A percentile compares a stretch with the other conserved stretches of the same genome.
Conservation (phyloP, 345 rosid species). For the Turnera subulata region DNA sequence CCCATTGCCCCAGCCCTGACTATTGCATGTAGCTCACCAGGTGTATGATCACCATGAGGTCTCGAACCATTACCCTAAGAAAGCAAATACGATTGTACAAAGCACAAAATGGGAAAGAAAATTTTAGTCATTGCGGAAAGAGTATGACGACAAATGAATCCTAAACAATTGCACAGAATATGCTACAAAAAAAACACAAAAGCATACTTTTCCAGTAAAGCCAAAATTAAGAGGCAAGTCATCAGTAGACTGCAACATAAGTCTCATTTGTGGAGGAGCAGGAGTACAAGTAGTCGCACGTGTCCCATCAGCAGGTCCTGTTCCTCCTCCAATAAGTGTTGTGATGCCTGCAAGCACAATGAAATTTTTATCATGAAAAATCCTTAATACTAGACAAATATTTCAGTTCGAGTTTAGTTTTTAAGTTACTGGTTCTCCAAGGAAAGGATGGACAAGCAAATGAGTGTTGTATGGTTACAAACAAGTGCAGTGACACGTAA, state of each 20-base stretch:
- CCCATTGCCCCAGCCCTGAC: conserved; percentile 98
- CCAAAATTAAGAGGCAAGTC: conserved; percentile 91
- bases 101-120: neutral
- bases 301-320: conserved; percentile 95
- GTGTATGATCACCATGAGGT: too few relatives aligned
- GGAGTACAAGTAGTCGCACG: conserved; percentile 98
- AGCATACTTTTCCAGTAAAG: conserved; percentile 89
- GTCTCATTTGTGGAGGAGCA: conserved; percentile 71
- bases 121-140: neutral
- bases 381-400: neutral
- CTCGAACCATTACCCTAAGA: conserved; percentile 74
- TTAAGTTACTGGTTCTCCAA: neutral
- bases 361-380: conserved; percentile 11
- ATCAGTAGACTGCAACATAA: conserved; percentile 97
- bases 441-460: neutral
- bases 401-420: too few relatives aligned
- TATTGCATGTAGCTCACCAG: conserved; percentile 67
- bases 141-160: neutral
- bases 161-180: conserved; percentile 1
- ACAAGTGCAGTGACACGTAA: neutral
- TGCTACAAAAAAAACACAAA: neutral
- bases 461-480: neutral
- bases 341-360: conserved; percentile 62
- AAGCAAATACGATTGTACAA: conserved; percentile 5
- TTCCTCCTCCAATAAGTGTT: conserved; percentile 94